Evolutionary conservation across 2,329 filamentous ascomycete species (phyloP).

Genomic region (Penicillium corylophilum): DNA sequence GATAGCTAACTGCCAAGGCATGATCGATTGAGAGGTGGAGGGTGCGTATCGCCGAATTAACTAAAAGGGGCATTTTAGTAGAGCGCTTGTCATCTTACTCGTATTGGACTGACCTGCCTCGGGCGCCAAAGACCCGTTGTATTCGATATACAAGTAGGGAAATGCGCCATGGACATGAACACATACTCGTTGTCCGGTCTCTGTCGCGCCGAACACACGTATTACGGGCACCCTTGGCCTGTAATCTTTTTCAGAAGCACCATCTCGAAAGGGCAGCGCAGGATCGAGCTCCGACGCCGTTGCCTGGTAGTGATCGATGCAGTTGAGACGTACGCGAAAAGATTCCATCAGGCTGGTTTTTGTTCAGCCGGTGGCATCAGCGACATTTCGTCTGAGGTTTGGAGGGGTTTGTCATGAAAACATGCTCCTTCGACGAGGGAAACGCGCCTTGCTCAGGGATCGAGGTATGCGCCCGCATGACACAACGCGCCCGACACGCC

Average conservation of each 20-base stretch:
- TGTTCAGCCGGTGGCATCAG: conserved; percentile 22
- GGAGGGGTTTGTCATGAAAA: neutral
- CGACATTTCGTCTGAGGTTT: conserved; percentile 22
- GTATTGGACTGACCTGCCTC: conserved; percentile 60
- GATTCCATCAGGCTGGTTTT: conserved; percentile 57
- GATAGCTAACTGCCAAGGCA: conserved; percentile 81
- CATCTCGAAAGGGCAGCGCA: conserved; percentile 65
- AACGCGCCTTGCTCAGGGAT: neutral
- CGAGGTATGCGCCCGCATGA: conserved; percentile 4
- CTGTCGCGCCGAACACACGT: conserved; percentile 86
- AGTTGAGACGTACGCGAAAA: conserved; percentile 91
- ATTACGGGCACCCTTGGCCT: conserved; percentile 79
- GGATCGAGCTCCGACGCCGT: conserved; percentile 78
- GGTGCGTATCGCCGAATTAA: conserved; percentile 71
- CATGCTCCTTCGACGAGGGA: neutral
- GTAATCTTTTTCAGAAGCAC: conserved; percentile 58
- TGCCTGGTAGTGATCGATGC: conserved; percentile 91
- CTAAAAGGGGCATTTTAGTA: conserved; percentile 43
- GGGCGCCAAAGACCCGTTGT: conserved; percentile 65
- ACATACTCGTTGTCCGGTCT: conserved; percentile 93
- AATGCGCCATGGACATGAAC: conserved; percentile 94
- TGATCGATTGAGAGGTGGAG: conserved; percentile 88
- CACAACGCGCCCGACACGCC: conserved; percentile 19
- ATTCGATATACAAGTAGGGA: conserved; percentile 92
- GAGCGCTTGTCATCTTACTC: neutral